phyloP scores from a whole-genome alignment of 768 basidiomycete genomes.

The Suillus lakei region DNA sequence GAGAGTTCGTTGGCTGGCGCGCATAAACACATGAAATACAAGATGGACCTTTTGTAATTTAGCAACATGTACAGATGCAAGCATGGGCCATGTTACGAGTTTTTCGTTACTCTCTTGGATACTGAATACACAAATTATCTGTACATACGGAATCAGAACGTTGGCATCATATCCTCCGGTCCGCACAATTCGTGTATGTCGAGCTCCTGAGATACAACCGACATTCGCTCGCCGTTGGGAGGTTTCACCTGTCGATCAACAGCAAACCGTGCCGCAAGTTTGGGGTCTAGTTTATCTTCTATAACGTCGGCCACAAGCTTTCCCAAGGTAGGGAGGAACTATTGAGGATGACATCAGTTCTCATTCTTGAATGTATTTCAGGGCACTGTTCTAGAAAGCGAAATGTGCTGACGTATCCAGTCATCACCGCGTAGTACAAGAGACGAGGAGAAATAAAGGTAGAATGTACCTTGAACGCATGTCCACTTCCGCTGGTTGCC shows the following conservation, averaged over 20 bases:
- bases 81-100: not conserved
- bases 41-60: constrained; percentile 6
- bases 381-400: not conserved
- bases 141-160: not conserved
- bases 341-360: not conserved
- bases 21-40: constrained; percentile 44
- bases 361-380: not conserved
- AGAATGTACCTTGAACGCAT: constrained; percentile 78
- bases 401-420: not conserved
- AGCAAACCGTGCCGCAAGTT: constrained; percentile 63
- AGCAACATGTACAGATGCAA: not conserved
- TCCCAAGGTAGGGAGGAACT: constrained; percentile 92
- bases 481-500: constrained; percentile 89
- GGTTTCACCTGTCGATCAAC: constrained; percentile 47
- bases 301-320: constrained; percentile 74
- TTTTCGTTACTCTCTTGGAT: not conserved
- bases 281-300: constrained; percentile 60
- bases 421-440: not conserved
- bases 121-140: not conserved
- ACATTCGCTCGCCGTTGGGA: constrained; percentile 24
- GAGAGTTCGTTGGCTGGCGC: constrained; percentile 80
- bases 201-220: constrained; percentile 40
- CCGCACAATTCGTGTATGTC: constrained; percentile 55
- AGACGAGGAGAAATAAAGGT: not conserved
- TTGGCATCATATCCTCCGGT: constrained; percentile 43